Base-by-base conservation (phyloP, 148 eudicot genomes). In the Rhododendron vialii region DNA sequence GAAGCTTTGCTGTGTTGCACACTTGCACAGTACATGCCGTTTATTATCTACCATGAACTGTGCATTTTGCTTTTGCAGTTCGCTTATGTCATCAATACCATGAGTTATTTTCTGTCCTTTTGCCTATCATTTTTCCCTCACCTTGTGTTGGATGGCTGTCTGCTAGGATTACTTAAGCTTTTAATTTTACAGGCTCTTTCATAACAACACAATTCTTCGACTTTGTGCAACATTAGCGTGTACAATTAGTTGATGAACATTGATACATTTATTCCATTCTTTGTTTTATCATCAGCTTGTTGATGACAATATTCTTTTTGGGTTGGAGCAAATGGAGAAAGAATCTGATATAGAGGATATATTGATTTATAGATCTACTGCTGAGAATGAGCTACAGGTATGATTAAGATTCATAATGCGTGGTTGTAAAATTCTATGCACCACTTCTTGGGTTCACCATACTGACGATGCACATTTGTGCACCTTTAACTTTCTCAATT, bases 321-420 rank as follows among this genome's bases (percentile, higher is more conserved):
- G 91, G 91, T 86, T 97, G 89, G 98, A 97, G 90, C 87, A 91
- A 87, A 93, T 97, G 95, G 99, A 97, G 92, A 95, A 93, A 88
- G 93, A 89, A 82, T 88, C 89, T 84, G 98, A 95, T 86, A 83
- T 97, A 84, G 98, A 93, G 83, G 99, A 97, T 88, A 97, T 97
- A 38, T 91, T 97, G 86, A 87, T 83, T 85, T 97, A 93, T 88
- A 92, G 99, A 88, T 91, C 95, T 61, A 83, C 91, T 80, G 98
- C 99, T 85, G 99, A 97, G 87, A 83, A 80, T 83, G 95, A 95
- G 88, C 81, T 97, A 87, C 92, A 97, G 98, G 99, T 97, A 92
- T 86, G 89, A 11, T 28, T 13, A 80, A 81, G 69, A 55, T 17
- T 53, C 7, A 33, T 55, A 18, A 55, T 33, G 17, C 22, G 3